Base-by-base conservation (phyloP, 257 asterid genomes). In the Jasminum sambac region DNA sequence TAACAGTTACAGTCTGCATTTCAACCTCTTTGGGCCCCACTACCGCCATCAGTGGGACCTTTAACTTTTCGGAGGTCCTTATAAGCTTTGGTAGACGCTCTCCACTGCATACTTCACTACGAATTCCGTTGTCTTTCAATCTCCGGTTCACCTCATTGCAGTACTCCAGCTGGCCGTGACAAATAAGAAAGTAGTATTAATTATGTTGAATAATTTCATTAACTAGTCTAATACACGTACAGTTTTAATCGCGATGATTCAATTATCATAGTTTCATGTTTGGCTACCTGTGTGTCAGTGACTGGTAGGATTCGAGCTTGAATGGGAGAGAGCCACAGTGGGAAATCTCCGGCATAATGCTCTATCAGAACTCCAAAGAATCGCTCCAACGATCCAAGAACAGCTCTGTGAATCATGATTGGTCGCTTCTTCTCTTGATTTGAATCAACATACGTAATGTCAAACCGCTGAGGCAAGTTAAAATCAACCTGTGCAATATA, bases 331-430 rank as follows among this genome's bases (percentile, higher is more conserved):
- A 94, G 96, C 98, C 98, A 94, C 64, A 94, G 72, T 2, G 98
- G 98, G 69, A 94, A 89, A 81, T 94, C 98, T 36, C 97, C 96
- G 70, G 96, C 96, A 77, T 87, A 94, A 70, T 94, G 90, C 84
- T 94, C 98, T 30, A 93, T 81, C 30, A 93, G 95, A 78, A 93
- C 96, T 43, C 98, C 98, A 70, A 93, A 93, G 76, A 90, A 93
- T 30, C 97, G 85, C 80, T 93, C 98, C 79, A 93, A 77, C 66
- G 97, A 93, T 81, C 98, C 98, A 72, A 93, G 96, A 74, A 90
- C 84, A 65, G 98, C 97, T 79, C 97, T 82, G 78, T 93, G 97
- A 74, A 93, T 93, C 96, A 94, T 84, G 76, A 94, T 89, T 1
- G 98, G 98, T 2, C 89, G 91, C 72, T 86, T 87, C 83, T 81